Conservation (phyloP, 805 yeast genomes). For the Torulaspora quercuum region DNA sequence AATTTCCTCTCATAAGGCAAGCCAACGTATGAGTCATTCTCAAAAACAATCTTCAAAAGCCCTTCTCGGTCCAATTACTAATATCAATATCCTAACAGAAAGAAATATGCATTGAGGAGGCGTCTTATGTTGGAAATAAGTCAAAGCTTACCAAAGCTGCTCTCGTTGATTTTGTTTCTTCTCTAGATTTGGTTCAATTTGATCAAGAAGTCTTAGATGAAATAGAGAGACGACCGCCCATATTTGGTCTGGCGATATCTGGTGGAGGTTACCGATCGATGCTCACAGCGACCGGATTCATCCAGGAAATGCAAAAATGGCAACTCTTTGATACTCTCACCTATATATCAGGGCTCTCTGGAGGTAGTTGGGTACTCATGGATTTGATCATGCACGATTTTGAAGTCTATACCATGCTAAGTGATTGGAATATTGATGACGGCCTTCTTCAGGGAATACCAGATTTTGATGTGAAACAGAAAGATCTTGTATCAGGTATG, state of each 20-base stretch:
- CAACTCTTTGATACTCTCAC: slow-evolving; percentile 53
- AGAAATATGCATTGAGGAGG: slow-evolving; percentile 21
- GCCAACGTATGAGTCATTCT: slow-evolving; percentile 26
- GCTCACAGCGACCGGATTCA: slow-evolving; percentile 35
- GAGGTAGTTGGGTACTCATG: slow-evolving; percentile 70
- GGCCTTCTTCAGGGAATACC: slow-evolving; percentile 58
- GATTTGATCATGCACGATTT: slow-evolving; percentile 43
- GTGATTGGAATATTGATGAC: slow-evolving; percentile 43
- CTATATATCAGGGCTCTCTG: slow-evolving; percentile 64
- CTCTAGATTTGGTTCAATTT: slow-evolving; percentile 38
- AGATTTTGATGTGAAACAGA: slow-evolving; percentile 42
- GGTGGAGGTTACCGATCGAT: slow-evolving; percentile 41
- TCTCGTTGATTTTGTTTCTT: slow-evolving; percentile 31
- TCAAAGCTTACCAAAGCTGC: slow-evolving; percentile 33
- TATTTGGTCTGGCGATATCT: slow-evolving; percentile 38
- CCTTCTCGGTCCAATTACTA: too few species aligned
- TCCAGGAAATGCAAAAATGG: slow-evolving; percentile 25
- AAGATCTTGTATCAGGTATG: slow-evolving; percentile 24
- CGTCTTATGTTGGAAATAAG: slow-evolving; percentile 27
- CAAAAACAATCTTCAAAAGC: too few species aligned
- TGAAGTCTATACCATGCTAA: slow-evolving; percentile 32
- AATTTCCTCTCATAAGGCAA: slow-evolving; percentile 19
- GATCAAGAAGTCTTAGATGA: slow-evolving; percentile 30
- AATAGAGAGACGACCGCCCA: slow-evolving; percentile 27
- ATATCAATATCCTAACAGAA: too few species aligned